Evolutionary conservation across 1,284 basidiomycete species (phyloP).

Genomic region (Nidula niveotomentosa): DNA sequence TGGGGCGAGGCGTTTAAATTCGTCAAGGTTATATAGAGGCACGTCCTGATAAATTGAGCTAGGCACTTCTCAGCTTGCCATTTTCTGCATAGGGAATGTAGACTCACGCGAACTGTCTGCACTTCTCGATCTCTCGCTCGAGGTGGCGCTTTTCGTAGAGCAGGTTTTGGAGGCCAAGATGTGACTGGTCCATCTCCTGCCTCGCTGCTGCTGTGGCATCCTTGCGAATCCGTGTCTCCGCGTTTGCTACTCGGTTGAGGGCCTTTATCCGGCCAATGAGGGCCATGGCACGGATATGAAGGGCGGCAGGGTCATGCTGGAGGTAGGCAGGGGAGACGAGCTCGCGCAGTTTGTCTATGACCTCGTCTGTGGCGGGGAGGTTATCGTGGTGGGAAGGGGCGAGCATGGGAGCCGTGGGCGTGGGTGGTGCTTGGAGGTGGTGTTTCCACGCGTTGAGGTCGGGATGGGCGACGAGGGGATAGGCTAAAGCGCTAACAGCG

Average conservation of each 20-base stretch:
- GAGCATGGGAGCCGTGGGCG: constrained; percentile 5
- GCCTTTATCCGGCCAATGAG: constrained; percentile 76
- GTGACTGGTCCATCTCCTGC: constrained; percentile 81
- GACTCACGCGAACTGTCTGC: constrained; percentile 80
- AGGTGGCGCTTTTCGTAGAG: constrained; percentile 83
- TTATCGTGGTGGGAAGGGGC: constrained; percentile 15
- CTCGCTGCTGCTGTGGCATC: constrained; percentile 73
- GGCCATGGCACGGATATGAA: constrained; percentile 66
- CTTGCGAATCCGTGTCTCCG: constrained; percentile 65
- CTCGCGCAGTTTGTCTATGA: constrained; percentile 60
- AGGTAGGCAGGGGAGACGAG: constrained; percentile 49
- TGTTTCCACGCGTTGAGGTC: background rate
- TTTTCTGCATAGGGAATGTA: background rate
- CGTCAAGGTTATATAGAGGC: constrained; percentile 63
- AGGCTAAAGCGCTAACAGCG: background rate
- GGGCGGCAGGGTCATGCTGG: constrained; percentile 45
- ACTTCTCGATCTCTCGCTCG: constrained; percentile 85
- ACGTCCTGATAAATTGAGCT: constrained; percentile 85
- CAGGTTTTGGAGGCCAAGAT: constrained; percentile 78
- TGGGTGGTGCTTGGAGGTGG: background rate
- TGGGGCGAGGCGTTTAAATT: constrained; percentile 66
- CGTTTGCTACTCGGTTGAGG: constrained; percentile 71
- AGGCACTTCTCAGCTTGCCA: no score
- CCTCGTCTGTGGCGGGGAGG: constrained; percentile 40
- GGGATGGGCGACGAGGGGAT: background rate